Base-by-base conservation (phyloP, 2,329 filamentous ascomycete species). In the Aspergillus oerlinghausenensis region DNA sequence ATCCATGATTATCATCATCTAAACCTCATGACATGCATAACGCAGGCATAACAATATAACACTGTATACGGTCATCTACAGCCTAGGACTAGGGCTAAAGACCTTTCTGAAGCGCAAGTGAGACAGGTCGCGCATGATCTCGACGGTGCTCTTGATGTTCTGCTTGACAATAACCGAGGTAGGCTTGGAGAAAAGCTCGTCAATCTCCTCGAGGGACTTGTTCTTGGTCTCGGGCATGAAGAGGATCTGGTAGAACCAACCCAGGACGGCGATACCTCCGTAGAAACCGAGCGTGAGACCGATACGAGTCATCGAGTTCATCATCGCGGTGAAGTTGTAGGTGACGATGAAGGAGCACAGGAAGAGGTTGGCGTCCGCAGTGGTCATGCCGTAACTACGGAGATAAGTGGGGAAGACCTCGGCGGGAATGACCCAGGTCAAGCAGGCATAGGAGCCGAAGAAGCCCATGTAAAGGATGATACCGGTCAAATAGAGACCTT, bases 181-280 rank as follows among this genome's bases (percentile, higher is more conserved):
- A 0, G 87, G 86, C 59, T 82, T 79, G 51, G 81, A 79, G 68
- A 89, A 89, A 21, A 89, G 76, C 40, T 84, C 74, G 58, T 90
- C 87, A 57, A 90, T 89, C 72, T 90, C 87, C 72, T 90, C 88
- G 0, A 90, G 80, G 1, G 82, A 82, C 70, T 81, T 82, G 69
- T 86, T 83, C 77, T 89, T 89, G 2, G 87, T 89, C 77, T 89
- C 86, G 0, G 86, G 87, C 88, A 90, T 90, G 74, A 89, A 90
- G 51, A 89, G 69, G 49, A 89, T 77, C 73, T 90, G 87, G 71
- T 89, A 90, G 63, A 88, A 76, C 82, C 86, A 88, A 11, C 86
- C 88, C 0, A 90, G 9, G 0, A 88, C 80, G 0, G 87, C 87
- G 54, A 90, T 89, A 17, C 88, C 88, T 4, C 88, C 87, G 69